Percentiles rank a stretch among this genome's conserved stretches.
Conservation (phyloP, 208 protist species). For the Trypanosoma avium region DNA sequence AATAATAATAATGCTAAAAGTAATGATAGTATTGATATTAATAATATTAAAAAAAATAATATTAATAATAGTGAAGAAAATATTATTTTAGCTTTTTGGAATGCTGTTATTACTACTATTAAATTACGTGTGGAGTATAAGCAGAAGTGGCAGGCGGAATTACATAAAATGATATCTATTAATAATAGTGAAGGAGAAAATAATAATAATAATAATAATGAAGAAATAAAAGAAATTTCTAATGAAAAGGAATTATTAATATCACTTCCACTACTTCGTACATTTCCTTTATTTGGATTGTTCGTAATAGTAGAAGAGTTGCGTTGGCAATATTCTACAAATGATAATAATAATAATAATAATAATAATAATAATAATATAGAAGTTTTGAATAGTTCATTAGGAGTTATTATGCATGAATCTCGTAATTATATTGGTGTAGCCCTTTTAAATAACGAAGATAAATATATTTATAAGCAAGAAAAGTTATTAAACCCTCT, state of each 20-base stretch:
- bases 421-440: conserved; percentile 19
- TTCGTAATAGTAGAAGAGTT: conserved; percentile 10
- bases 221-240: neutral
- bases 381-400: neutral
- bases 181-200: neutral
- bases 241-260: neutral
- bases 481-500: no score
- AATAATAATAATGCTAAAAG: no score
- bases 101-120: conserved; percentile 3
- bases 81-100: conserved; percentile 13
- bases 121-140: conserved; percentile 12
- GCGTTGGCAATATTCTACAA: neutral
- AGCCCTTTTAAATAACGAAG: neutral
- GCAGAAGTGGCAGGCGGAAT: conserved; percentile 1
- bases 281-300: conserved; percentile 27
- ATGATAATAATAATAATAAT: neutral
- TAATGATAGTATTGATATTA: neutral
- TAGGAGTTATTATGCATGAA: conserved; percentile 27
- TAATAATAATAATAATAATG: neutral
- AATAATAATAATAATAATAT: neutral
- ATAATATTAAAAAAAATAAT: neutral
- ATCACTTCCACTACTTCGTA: conserved; percentile 2
- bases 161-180: neutral
- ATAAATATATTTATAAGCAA: neutral
- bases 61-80: neutral